Conservation (phyloP, 495 filamentous ascomycete species). For the Apiosordaria backusii region DNA sequence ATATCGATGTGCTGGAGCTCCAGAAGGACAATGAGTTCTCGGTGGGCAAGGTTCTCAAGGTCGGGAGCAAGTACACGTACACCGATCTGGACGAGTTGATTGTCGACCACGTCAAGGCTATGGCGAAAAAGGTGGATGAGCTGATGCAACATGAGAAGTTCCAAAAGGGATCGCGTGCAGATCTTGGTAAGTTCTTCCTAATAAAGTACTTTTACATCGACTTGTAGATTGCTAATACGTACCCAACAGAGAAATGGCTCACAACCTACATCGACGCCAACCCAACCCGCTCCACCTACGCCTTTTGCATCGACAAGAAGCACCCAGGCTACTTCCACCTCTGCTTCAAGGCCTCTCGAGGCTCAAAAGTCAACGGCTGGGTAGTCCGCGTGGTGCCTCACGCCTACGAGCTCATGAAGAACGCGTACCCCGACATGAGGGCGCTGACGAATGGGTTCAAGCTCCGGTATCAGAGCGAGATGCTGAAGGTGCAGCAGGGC, state of each 20-base stretch:
- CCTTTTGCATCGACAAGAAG: slow-evolving; percentile 88
- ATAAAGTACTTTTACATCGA: slow-evolving; percentile 3
- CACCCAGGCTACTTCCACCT: slow-evolving; percentile 92
- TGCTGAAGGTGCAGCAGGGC: slow-evolving; percentile 40
- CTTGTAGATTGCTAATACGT: slow-evolving; percentile 31
- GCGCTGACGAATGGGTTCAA: slow-evolving; percentile 85
- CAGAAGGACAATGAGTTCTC: slow-evolving; percentile 96
- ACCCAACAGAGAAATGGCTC: slow-evolving; percentile 78
- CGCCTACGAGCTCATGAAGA: slow-evolving; percentile 77
- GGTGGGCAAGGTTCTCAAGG: slow-evolving; percentile 75
- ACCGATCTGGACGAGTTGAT: slow-evolving; percentile 96
- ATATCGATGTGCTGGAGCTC: slow-evolving; percentile 93
- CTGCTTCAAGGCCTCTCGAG: slow-evolving; percentile 87
- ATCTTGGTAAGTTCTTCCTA: slow-evolving; percentile 66
- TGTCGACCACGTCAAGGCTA: slow-evolving; percentile 92
- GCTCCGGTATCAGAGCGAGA: slow-evolving; percentile 50
- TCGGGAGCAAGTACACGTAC: slow-evolving; percentile 84
- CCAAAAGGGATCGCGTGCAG: slow-evolving; percentile 69
- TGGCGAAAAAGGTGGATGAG: slow-evolving; percentile 97
- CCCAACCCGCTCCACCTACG: slow-evolving; percentile 87
- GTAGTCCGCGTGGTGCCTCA: slow-evolving; percentile 86
- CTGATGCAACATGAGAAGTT: slow-evolving; percentile 91
- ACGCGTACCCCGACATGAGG: slow-evolving; percentile 87
- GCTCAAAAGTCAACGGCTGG: slow-evolving; percentile 71
- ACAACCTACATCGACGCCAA: slow-evolving; percentile 94